Evolutionary conservation across 352 stramenopile species (phyloP), one percentile per base, ranked within the genome.

Genomic region (Phytophthora cryptogea): DNA sequence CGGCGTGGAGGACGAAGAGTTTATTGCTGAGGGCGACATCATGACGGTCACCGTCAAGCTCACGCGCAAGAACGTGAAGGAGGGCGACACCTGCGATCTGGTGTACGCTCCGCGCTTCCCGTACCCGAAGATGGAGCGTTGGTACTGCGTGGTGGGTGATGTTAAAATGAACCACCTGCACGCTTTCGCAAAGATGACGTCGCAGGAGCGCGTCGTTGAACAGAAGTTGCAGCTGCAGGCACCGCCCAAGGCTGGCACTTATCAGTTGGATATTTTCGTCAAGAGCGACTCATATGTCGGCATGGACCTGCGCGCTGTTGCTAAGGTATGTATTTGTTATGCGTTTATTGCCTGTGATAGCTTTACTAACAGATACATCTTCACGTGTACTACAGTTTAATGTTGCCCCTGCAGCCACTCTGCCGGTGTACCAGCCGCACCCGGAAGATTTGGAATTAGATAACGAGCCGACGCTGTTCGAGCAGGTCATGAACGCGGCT

Each of bases 391-490:
- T 75, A 10, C 54, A 97, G 65, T 97, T 99, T 59, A 96, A 90
- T 33, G 96, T 99, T 13, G 74, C 98, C 44, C 80, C 97, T 53
- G 93, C 97, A 54, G 78, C 90, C 5, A 73, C 77, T 26, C 78
- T 99, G 40, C 97, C 96, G 10, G 91, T 98, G 63, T 99, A 97
- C 77, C 84, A 97, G 72, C 78, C 98, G 27, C 97, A 99, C 68
- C 95, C 95, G 41, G 97, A 99, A 55, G 97, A 99, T 83, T 79
- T 98, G 61, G 95, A 98, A 67, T 88, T 99, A 71, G 97, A 99
- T 83, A 98, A 99, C 64, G 97, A 99, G 72, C 97, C 97, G 16
- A 99, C 97, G 33, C 78, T 99, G 59, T 99, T 99, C 70, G 97
- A 99, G 76, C 96, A 99, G 75, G 97, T 95, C 50, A 95, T 95